Evolutionary conservation across 345 rosid species (phyloP), one percentile per base, ranked within the genome.

Genomic region (Balakata baccata): DNA sequence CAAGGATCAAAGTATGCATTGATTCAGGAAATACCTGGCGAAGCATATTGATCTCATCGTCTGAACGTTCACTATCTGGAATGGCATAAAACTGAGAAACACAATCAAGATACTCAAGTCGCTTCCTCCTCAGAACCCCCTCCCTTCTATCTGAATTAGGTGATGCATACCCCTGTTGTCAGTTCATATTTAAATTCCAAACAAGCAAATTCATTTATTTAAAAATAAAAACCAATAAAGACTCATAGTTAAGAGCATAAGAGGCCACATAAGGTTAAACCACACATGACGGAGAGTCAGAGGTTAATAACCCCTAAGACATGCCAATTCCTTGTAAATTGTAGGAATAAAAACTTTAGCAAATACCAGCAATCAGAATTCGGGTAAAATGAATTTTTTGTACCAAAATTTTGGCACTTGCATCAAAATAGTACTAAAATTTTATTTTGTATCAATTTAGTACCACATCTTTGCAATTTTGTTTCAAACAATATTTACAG

Each of bases 131-230:
- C 71, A 92, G 76, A 81, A 89, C 92, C 75, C 87, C 92, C 83
- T 92, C 97, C 91, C 98, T 87, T 89, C 97, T 90, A 89, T 95
- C 99, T 91, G 98, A 92, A 88, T 95, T 95, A 89, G 99, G 87
- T 81, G 99, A 94, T 95, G 97, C 98, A 89, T 91, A 92, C 89
- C 98, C 99, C 97, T 95, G 98, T 90, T 81, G 97, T 95, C 97
- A 89, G 90, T 85, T 85, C 86, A 89, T 86, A 81, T 84, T 86
- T 76, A 78, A 86, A 84, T 82, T 89, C 85, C 83, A 83, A 72
- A 66, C 70, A 75, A 71, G 72, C 67, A 79, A 81, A 73, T 50
- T 54, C 10, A 3, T 57, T 56, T 46, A 59, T 37, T 29, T 29
- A 29, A 29, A 29, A 29, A 29, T 29, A n/a, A n/a, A n/a, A n/a